These are phyloP conservation scores for Coprinopsis cinerea DNA, from an alignment of 768 basidiomycete genomes.

Conservation along the genomic window DNA sequence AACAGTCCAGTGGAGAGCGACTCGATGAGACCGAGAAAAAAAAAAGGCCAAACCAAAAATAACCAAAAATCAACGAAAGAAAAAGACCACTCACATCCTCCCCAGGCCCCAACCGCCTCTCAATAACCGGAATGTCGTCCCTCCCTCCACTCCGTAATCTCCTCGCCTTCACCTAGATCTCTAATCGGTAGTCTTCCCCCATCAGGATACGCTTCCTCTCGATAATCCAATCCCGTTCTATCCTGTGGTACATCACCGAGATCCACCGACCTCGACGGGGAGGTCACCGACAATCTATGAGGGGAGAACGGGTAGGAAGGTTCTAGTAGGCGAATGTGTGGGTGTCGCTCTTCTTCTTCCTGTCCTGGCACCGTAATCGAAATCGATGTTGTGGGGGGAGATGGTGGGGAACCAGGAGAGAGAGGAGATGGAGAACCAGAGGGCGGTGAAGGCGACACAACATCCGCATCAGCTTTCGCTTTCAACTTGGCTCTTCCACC, in stretches of 20 bases:
- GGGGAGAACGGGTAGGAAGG: too few species aligned
- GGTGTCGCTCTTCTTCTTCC: too few species aligned
- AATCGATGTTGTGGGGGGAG: background rate
- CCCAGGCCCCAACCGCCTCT: constrained; percentile 20
- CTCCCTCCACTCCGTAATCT: constrained; percentile 23
- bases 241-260: background rate
- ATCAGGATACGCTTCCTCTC: constrained; percentile 17
- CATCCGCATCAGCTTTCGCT: background rate
- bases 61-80: background rate
- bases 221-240: constrained; percentile 9
- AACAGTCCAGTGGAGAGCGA: too few species aligned
- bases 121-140: constrained; percentile 22
- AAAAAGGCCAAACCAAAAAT: too few species aligned
- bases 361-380: background rate
- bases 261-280: background rate
- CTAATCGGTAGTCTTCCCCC: constrained; percentile 7
- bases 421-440: background rate
- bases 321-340: too few species aligned
- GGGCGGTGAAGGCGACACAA: background rate
- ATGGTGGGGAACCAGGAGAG: background rate
- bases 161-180: constrained; percentile 8
- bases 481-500: constrained; percentile 8
- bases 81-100: constrained; percentile 23
- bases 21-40: too few species aligned
- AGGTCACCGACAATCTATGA: too few species aligned